Base-by-base conservation (phyloP, 1,139 yeast species). In the Taphrina pruni region DNA sequence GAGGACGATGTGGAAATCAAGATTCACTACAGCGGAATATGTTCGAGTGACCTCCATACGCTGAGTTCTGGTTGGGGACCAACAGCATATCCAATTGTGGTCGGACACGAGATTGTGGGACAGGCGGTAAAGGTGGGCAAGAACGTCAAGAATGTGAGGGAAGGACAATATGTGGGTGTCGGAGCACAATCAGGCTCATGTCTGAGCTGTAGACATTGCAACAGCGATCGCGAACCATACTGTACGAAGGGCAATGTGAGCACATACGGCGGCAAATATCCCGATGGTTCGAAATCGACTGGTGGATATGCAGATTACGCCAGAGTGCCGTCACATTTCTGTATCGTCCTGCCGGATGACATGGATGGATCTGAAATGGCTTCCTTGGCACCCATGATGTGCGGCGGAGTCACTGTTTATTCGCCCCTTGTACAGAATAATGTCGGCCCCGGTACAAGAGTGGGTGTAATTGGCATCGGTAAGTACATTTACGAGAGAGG, bases 331-430 rank as follows among this genome's bases (percentile, higher is more conserved):
- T 86, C 85, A 73, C 78, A 81, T 69, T 85, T 84, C 74, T 85
- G 81, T 6, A 83, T 86, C 77, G 81, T 82, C 38, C 82, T 87
- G 70, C 90, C 90, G 17, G 87, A 86, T 14, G 76, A 70, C 35
- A 75, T 86, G 71, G 78, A 67, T 76, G 79, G 67, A 89, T 86
- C 51, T 88, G 88, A 32, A 89, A 90, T 39, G 54, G 54, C 54
- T 11, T 50, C 54, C 2, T 20, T 50, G 12, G 54, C 54, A n/a
- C 54, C 54, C 54, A 80, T 87, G 75, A 78, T 87, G 80, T 87
- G 90, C 79, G 90, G 87, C 54, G 90, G 90, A 71, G 79, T 86
- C 73, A 87, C 90, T 21, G 86, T 84, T 0, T 87, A 79, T 77
- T 81, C 87, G 7, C 90, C 90, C 56, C 76, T 87, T 71, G 78